These are phyloP conservation scores for Saitozyma sp. DNA, from an alignment of 768 basidiomycete genomes.

Conservation along the genomic window DNA sequence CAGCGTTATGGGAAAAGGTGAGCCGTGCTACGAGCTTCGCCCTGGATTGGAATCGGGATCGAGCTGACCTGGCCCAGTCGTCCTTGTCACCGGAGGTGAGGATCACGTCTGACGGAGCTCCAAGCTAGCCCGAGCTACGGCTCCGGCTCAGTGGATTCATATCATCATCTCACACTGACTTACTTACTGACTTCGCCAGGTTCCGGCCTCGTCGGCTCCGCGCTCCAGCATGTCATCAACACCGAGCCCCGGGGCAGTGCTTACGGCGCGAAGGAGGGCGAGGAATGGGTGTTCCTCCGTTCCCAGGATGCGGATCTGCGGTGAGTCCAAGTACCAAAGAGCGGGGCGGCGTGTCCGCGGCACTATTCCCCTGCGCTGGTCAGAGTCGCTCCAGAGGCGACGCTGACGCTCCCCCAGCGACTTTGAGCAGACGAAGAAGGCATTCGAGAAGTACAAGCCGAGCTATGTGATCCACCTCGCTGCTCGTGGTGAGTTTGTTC, in stretches of 20 bases:
- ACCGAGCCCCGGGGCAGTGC: slow-evolving; percentile 73
- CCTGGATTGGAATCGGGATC: too few relatives aligned
- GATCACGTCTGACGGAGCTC: too few relatives aligned
- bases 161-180: too few relatives aligned
- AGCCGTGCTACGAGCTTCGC: too few relatives aligned
- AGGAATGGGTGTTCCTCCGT: slow-evolving; percentile 81
- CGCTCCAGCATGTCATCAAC: slow-evolving; percentile 74
- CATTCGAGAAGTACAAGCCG: slow-evolving; percentile 89
- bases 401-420: slow-evolving; percentile 58
- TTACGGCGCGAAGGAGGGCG: slow-evolving; percentile 72
- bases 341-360: neutral
- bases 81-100: slow-evolving; percentile 38
- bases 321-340: slow-evolving; percentile 54
- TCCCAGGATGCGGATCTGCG: slow-evolving; percentile 81
- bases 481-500: slow-evolving; percentile 53
- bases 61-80: neutral
- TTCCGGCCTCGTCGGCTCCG: slow-evolving; percentile 80
- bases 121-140: too few relatives aligned
- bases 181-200: slow-evolving; percentile 2
- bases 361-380: too few relatives aligned
- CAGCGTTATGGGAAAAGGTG: too few relatives aligned
- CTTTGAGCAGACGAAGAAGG: slow-evolving; percentile 64
- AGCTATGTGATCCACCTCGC: slow-evolving; percentile 86
- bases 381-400: too few relatives aligned
- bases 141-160: too few relatives aligned